phyloP scores from a whole-genome alignment of 169 alveolate genomes.

The Plasmodium adleri region DNA sequence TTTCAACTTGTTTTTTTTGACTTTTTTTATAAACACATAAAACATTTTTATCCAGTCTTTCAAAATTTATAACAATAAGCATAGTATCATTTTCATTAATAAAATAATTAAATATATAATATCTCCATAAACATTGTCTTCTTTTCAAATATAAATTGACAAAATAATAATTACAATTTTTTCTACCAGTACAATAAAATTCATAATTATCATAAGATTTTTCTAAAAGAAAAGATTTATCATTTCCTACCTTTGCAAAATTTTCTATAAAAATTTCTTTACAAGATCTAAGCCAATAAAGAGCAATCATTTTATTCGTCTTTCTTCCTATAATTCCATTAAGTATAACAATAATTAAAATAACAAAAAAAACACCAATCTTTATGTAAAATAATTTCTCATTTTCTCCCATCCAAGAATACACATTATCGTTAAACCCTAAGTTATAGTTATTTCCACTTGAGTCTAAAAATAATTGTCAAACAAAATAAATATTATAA shows the following conservation, averaged over 20 bases:
- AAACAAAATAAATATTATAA: background rate
- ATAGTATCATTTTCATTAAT: conserved; percentile 39
- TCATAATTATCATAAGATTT: conserved; percentile 64
- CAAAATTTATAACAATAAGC: conserved; percentile 41
- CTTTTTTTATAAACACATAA: conserved; percentile 61
- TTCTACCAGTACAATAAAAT: conserved; percentile 67
- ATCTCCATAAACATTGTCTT: conserved; percentile 75
- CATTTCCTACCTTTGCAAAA: conserved; percentile 69
- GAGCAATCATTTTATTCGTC: conserved; percentile 45
- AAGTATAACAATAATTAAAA: conserved; percentile 23
- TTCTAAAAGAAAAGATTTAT: conserved; percentile 69
- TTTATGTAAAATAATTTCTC: conserved; percentile 51
- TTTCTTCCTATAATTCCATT: conserved; percentile 54
- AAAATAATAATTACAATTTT: conserved; percentile 58
- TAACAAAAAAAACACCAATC: conserved; percentile 2
- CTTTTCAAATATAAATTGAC: conserved; percentile 44
- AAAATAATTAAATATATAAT: conserved; percentile 48
- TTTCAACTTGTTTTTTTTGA: conserved; percentile 42
- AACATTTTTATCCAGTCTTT: conserved; percentile 48
- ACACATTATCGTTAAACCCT: background rate
- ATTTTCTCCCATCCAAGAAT: conserved; percentile 63
- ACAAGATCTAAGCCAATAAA: conserved; percentile 64
- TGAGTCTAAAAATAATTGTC: background rate
- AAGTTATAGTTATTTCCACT: background rate
- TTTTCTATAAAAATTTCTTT: conserved; percentile 53